Conservation (phyloP, 805 yeast species). For the Wickerhamomyces silvicola region DNA sequence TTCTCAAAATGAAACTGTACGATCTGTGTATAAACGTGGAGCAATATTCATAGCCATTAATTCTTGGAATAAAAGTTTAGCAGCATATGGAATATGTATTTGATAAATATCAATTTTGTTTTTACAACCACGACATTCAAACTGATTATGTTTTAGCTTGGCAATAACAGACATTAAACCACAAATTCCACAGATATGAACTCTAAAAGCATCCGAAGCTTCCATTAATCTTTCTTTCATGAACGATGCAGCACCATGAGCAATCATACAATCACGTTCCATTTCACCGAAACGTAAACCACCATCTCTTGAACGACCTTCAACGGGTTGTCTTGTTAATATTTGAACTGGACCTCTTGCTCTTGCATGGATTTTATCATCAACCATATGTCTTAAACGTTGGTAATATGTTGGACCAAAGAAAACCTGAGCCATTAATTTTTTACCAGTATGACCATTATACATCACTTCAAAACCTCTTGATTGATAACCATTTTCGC, state of each 20-base stretch:
- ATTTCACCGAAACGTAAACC: slow-evolving; percentile 98
- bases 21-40: slow-evolving; percentile 94
- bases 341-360: slow-evolving; percentile 99
- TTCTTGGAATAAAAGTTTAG: slow-evolving; percentile 96
- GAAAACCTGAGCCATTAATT: slow-evolving; percentile 95
- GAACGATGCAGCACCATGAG: slow-evolving; percentile 99
- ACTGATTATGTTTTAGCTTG: slow-evolving; percentile 93
- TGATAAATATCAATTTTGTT: slow-evolving; percentile 97
- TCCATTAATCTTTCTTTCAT: slow-evolving; percentile 97
- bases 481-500: slow-evolving; percentile 95
- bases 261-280: slow-evolving; percentile 99
- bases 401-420: slow-evolving; percentile 99
- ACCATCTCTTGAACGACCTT: slow-evolving; percentile 99
- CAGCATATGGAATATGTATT: slow-evolving; percentile 97
- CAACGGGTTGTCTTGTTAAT: slow-evolving; percentile 96
- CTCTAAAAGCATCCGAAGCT: slow-evolving; percentile 98
- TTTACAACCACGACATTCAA: slow-evolving; percentile 97
- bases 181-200: slow-evolving; percentile 96
- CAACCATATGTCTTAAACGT: slow-evolving; percentile 98
- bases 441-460: slow-evolving; percentile 98
- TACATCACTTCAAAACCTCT: slow-evolving; percentile 99
- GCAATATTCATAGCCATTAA: slow-evolving; percentile 99
- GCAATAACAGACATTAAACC: slow-evolving; percentile 98
- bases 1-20: slow-evolving; percentile 47
- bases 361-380: slow-evolving; percentile 97